Percentiles rank a stretch among this genome's conserved stretches.
These are phyloP conservation scores for Populus davidiana DNA, from an alignment of 345 rosid genomes.

Conservation along the genomic window DNA sequence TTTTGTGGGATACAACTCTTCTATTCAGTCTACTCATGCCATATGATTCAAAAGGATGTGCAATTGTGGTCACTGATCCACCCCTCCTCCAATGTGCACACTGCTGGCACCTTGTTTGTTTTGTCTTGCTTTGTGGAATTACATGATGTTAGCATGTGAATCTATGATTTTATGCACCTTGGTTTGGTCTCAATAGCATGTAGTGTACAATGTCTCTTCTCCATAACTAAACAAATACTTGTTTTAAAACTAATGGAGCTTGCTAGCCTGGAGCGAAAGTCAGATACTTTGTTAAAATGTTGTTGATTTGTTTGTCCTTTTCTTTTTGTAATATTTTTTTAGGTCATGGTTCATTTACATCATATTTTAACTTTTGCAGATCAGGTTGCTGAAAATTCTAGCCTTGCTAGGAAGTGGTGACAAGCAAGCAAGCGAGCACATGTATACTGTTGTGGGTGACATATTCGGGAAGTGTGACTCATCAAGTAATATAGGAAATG, in stretches of 20 bases:
- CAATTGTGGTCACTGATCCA: no score
- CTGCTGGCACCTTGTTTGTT: no score
- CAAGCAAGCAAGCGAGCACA: slow-evolving; percentile 86
- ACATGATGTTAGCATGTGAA: no score
- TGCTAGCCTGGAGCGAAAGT: neutral
- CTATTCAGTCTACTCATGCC: no score
- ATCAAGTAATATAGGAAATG: slow-evolving; percentile 87
- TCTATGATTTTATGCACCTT: no score
- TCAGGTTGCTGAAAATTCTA: slow-evolving; percentile 85
- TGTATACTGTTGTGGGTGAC: slow-evolving; percentile 93
- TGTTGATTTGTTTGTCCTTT: neutral
- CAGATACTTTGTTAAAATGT: neutral
- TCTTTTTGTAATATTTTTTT: neutral
- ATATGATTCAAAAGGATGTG: no score
- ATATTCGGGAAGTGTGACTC: slow-evolving; percentile 86
- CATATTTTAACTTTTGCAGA: slow-evolving; percentile 45
- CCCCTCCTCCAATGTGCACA: no score
- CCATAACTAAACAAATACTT: neutral
- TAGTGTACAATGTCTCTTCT: neutral
- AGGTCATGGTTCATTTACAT: neutral
- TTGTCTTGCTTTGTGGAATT: no score
- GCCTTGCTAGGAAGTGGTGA: slow-evolving; percentile 94
- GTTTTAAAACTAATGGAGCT: neutral
- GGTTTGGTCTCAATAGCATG: no score
- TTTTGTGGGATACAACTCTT: no score